Evolutionary conservation across 2,329 filamentous ascomycete species (phyloP).

Genomic region (Penicillium verrucosum): DNA sequence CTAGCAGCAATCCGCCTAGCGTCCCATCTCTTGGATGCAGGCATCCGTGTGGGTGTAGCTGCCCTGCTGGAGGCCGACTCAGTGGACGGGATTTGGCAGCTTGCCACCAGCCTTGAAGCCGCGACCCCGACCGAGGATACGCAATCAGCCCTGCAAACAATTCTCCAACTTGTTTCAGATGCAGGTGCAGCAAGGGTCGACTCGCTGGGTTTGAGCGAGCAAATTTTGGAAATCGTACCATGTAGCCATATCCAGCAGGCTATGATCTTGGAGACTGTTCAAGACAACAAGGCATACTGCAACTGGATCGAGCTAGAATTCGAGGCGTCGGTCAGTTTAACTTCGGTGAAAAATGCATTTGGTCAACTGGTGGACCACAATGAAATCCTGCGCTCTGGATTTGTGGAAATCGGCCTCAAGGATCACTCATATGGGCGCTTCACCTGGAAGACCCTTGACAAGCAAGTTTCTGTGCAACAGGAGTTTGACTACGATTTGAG

Average conservation of each 20-base stretch:
- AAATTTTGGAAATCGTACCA: conserved; percentile 45
- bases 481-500: conserved; percentile 41
- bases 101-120: conserved; percentile 25
- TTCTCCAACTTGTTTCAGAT: conserved; percentile 22
- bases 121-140: conserved; percentile 21
- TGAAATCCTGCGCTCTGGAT: conserved; percentile 70
- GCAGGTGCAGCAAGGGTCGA: conserved; percentile 46
- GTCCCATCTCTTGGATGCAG: conserved; percentile 58
- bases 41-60: conserved; percentile 56
- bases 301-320: conserved; percentile 72
- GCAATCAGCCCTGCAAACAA: conserved; percentile 11
- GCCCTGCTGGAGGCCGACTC: conserved; percentile 60
- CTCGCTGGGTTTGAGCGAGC: conserved; percentile 19
- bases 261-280: conserved; percentile 73
- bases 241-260: conserved; percentile 74
- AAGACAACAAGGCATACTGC: conserved; percentile 63
- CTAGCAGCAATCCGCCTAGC: conserved; percentile 61
- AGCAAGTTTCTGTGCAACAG: conserved; percentile 46
- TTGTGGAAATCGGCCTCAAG: conserved; percentile 51
- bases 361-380: conserved; percentile 53
- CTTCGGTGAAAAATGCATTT: conserved; percentile 52
- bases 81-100: conserved; percentile 37
- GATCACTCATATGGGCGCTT: conserved; percentile 58
- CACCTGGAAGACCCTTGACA: conserved; percentile 55
- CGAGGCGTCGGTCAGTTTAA: conserved; percentile 31